Evolutionary conservation across 2,329 filamentous ascomycete genomes (phyloP), one percentile per base, ranked within the genome.

Genomic region (Penicillium sumatraense): DNA sequence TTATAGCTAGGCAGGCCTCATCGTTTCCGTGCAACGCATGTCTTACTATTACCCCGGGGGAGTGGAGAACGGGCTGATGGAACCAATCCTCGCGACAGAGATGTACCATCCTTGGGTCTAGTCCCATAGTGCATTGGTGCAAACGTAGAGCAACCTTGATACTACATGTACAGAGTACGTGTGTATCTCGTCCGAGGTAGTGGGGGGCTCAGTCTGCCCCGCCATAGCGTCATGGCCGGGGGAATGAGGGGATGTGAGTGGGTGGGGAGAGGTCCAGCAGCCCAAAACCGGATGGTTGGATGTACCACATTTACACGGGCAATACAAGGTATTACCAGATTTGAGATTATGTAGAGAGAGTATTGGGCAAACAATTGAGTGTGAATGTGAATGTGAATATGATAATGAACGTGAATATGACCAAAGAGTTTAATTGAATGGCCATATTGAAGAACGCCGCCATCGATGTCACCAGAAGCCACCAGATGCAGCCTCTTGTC

Each of bases 161-260:
- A 24, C n/a, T 47, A n/a, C n/a, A n/a, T n/a, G n/a, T n/a, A n/a
- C n/a, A n/a, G n/a, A n/a, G n/a, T n/a, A n/a, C n/a, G n/a, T n/a
- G n/a, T n/a, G n/a, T n/a, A 44, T 55, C 48, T 55, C 49, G 49
- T 56, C 51, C 41, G 47, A 42, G 40, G 53, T 42, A 41, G 49
- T 35, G 35, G 42, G 13, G 40, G 11, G 29, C n/a, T 18, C n/a
- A 18, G 33, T 13, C 9, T 45, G 58, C 58, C 61, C 63, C 61
- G 53, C 61, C 56, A 60, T 59, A 50, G 57, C 64, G 64, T 67
- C 63, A 67, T 66, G 53, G 50, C n/a, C 27, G 24, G 24, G n/a
- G 31, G 36, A 16, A 40, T 6, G 16, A 26, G 16, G 36, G 16
- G 27, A 33, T 26, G 27, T 57, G 54, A 61, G 44, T 57, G 56